Evolutionary conservation across 129 eudicot genomes (phyloP).

Genomic region (Apium graveolens): DNA sequence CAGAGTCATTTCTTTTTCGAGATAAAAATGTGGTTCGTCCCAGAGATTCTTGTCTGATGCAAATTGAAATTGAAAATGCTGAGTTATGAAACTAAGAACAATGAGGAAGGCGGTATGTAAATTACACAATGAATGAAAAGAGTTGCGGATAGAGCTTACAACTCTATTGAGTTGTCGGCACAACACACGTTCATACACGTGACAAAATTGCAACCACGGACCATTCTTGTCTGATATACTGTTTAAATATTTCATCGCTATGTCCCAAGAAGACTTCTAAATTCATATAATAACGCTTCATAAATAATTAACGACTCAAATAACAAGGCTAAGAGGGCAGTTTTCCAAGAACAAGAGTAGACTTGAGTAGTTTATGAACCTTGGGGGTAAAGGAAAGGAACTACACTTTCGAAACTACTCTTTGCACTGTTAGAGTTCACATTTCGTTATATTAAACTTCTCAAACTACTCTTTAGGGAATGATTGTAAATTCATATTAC

Average conservation of each 20-base stretch:
- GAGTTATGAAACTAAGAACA: not conserved
- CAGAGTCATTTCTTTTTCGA: not conserved
- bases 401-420: no score
- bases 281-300: no score
- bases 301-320: no score
- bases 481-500: no score
- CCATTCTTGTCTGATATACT: not conserved
- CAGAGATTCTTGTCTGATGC: not conserved
- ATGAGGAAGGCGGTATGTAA: not conserved
- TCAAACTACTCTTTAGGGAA: no score
- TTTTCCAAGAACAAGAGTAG: no score
- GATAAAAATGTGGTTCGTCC: slow-evolving; percentile 1
- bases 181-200: slow-evolving; percentile 10
- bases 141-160: slow-evolving; percentile 9
- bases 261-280: not conserved
- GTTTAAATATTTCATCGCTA: not conserved
- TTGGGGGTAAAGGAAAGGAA: no score
- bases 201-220: not conserved
- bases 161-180: slow-evolving; percentile 12
- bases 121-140: not conserved
- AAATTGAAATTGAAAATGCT: not conserved
- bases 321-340: no score
- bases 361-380: no score
- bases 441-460: no score
- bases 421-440: no score